phyloP scores from a whole-genome alignment of 2,329 filamentous ascomycete genomes.

The Dactylonectria macrodidyma region DNA sequence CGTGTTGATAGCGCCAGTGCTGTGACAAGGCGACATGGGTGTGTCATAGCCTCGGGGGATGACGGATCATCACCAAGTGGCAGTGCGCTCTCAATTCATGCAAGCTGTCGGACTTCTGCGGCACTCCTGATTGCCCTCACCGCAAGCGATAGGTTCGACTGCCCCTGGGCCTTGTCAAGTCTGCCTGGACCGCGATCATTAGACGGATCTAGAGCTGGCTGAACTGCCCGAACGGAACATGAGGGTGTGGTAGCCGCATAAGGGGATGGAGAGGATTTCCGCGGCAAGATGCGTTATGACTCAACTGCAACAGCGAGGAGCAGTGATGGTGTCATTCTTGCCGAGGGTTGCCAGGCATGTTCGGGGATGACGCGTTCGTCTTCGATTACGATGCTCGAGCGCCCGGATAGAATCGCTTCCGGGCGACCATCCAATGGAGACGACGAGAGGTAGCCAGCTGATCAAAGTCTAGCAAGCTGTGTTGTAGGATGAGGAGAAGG shows the following conservation, averaged over 20 bases:
- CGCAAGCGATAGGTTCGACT: background rate
- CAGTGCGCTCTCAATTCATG: background rate
- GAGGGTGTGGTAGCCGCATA: background rate
- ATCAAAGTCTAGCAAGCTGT: slow-evolving; percentile 3
- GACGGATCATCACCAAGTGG: background rate
- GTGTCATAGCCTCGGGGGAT: background rate
- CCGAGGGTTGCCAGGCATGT: background rate
- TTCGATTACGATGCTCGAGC: background rate
- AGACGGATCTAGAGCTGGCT: background rate
- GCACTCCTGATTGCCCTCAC: background rate
- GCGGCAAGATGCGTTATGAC: background rate
- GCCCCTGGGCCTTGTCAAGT: background rate
- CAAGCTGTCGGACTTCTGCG: slow-evolving; percentile 1
- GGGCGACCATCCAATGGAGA: slow-evolving; percentile 3
- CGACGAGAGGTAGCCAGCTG: background rate
- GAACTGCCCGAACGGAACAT: background rate
- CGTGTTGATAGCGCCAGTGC: background rate
- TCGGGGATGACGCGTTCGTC: background rate
- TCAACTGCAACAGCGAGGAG: background rate
- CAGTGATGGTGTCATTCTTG: background rate
- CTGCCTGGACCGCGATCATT: background rate
- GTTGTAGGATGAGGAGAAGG: background rate
- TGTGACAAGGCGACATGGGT: background rate
- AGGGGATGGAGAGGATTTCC: background rate
- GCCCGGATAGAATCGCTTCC: background rate